Evolutionary conservation across 305 asterid species (phyloP), one percentile per base, ranked within the genome.

Genomic region (Fraxinus ornus): DNA sequence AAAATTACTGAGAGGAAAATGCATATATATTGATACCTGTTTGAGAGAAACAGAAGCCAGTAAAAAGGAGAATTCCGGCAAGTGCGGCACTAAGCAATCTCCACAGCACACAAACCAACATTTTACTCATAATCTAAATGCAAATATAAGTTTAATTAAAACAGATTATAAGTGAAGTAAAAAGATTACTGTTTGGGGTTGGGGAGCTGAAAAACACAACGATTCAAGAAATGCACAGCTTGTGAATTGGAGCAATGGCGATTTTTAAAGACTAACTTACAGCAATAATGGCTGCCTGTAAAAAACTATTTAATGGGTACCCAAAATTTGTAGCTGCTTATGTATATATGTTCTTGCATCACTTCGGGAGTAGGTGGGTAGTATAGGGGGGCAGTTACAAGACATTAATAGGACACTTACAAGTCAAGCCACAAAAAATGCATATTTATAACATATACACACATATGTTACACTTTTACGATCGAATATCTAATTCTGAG

Each of bases 21-120:
- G 71, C 13, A 62, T 2, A 62, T 17, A 36, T 36, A 5, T 36
- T 17, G 0, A 5, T 85, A 93, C 97, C 97, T 91, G 75, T 84
- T 77, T 89, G 84, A 21, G 95, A 89, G 47, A 86, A 89, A 76
- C 88, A 88, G 84, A 90, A 79, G 75, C 87, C 86, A 81, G 80
- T 86, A 83, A 84, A 85, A 80, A 83, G 55, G 68, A 90, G 72
- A 75, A 86, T 76, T 64, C 85, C 91, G 81, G 86, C 75, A 83
- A 86, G 80, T 33, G 85, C 88, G 79, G 80, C 74, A 76, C 33
- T 75, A 17, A 85, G 21, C 8, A 77, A 80, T 78, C 81, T 78
- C 86, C 75, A 77, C 57, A 82, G 10, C 8, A 74, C 70, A 70
- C 55, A 64, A 68, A 44, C 84, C 87, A 80, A 80, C 17, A 81